Conservation (phyloP, 139 green algal genomes). For the Chlamydomonas applanata region DNA sequence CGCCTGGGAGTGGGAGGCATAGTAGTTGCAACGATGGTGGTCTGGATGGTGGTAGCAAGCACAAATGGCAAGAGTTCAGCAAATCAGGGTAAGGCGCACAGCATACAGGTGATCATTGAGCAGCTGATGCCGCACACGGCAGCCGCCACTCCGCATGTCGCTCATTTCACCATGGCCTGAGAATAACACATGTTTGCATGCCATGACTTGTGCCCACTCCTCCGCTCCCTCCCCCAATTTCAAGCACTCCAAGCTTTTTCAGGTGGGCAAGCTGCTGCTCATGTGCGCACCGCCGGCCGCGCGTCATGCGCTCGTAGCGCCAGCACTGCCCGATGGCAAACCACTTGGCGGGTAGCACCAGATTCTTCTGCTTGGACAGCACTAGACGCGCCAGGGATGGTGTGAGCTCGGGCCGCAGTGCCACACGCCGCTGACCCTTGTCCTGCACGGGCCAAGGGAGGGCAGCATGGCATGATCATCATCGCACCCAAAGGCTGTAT, state of each 20-base stretch:
- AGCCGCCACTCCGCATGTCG: not conserved
- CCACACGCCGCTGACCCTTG: conserved; percentile 86
- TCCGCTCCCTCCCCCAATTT: too few species aligned
- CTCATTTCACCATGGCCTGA: not conserved
- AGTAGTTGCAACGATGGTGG: too few species aligned
- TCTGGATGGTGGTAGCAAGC: too few species aligned
- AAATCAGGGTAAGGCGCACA: too few species aligned
- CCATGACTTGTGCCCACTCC: too few species aligned
- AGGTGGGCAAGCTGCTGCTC: not conserved
- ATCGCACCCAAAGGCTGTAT: too few species aligned
- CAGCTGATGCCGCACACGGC: too few species aligned
- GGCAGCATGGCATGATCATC: not conserved
- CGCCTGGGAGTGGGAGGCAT: conserved; percentile 57
- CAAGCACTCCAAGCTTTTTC: too few species aligned
- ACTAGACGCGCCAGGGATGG: conserved; percentile 84
- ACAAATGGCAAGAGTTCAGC: too few species aligned
- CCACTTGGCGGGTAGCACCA: conserved; percentile 94
- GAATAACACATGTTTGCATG: too few species aligned
- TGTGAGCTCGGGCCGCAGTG: conserved; percentile 94
- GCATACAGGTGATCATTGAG: too few species aligned
- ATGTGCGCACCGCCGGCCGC: conserved; percentile 66
- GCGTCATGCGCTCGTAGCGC: conserved; percentile 94
- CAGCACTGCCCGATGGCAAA: conserved; percentile 95
- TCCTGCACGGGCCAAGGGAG: conserved; percentile 57
- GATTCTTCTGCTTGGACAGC: conserved; percentile 61